Conservation (phyloP, 441 rosid genomes). For the Flueggea neowawraea region DNA sequence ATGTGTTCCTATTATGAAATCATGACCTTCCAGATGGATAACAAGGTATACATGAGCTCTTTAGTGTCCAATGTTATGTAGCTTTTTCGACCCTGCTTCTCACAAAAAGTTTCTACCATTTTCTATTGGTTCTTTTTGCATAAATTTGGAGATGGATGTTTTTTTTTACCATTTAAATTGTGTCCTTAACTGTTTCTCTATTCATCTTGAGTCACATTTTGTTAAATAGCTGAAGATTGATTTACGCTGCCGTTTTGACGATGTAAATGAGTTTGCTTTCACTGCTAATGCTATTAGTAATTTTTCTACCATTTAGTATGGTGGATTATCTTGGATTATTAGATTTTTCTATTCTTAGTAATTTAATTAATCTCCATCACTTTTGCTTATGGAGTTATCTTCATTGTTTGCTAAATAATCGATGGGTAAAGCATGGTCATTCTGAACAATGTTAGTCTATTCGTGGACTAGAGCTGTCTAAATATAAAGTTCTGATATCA, state of each 20-base stretch:
- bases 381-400: too few species aligned
- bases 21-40: conserved; percentile 70
- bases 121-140: neutral
- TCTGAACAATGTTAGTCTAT: too few species aligned
- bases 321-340: neutral
- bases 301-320: neutral
- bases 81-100: conserved; percentile 9
- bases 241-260: neutral
- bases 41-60: conserved; percentile 42
- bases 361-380: too few species aligned
- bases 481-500: neutral
- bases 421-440: too few species aligned
- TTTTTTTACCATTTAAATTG: too few species aligned
- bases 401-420: too few species aligned
- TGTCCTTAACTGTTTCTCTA: too few species aligned
- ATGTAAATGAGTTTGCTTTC: neutral
- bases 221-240: neutral
- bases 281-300: neutral
- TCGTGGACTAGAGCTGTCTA: neutral
- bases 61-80: conserved; percentile 8
- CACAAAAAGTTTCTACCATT: neutral
- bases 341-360: too few species aligned
- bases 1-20: conserved; percentile 90
- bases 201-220: too few species aligned
- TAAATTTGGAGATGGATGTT: neutral